Percentiles rank a stretch among this genome's conserved stretches.
These are phyloP conservation scores for Dictyostelium capitatum DNA, from an alignment of 78 protist species.

Conservation along the genomic window DNA sequence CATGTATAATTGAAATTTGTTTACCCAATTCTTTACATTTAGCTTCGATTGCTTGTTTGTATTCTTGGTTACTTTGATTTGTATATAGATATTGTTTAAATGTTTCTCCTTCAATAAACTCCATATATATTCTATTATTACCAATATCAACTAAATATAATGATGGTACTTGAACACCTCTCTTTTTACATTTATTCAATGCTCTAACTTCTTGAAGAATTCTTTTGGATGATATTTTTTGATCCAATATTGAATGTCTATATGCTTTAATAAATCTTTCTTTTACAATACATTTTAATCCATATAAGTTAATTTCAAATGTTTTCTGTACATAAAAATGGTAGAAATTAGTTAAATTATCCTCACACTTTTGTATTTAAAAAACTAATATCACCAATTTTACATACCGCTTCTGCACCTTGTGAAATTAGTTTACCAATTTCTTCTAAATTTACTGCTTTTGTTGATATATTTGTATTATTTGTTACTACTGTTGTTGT, in stretches of 20 bases:
- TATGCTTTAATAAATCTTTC: constrained; percentile 89
- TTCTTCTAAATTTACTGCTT: constrained; percentile 10
- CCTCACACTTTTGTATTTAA: background rate
- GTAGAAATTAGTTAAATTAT: background rate
- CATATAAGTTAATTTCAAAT: constrained; percentile 43
- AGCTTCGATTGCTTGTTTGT: background rate
- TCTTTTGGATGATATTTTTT: constrained; percentile 65
- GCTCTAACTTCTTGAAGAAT: constrained; percentile 69
- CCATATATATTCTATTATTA: constrained; percentile 68
- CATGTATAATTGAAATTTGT: constrained; percentile 84
- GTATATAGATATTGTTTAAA: constrained; percentile 43
- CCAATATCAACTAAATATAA: constrained; percentile 43
- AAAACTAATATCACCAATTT: background rate
- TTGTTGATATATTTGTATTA: background rate
- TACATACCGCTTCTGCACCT: constrained; percentile 87
- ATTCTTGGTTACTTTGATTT: background rate
- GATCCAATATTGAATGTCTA: constrained; percentile 86
- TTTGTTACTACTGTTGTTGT: background rate
- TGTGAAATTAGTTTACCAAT: constrained; percentile 61
- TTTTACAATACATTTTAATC: constrained; percentile 83
- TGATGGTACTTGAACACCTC: constrained; percentile 62
- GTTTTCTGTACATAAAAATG: constrained; percentile 36
- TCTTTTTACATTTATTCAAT: constrained; percentile 59
- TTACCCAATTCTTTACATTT: constrained; percentile 78
- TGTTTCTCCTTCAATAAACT: constrained; percentile 63